Evolutionary conservation across 352 stramenopile genomes (phyloP).

Genomic region (Saprolegnia diclina): DNA sequence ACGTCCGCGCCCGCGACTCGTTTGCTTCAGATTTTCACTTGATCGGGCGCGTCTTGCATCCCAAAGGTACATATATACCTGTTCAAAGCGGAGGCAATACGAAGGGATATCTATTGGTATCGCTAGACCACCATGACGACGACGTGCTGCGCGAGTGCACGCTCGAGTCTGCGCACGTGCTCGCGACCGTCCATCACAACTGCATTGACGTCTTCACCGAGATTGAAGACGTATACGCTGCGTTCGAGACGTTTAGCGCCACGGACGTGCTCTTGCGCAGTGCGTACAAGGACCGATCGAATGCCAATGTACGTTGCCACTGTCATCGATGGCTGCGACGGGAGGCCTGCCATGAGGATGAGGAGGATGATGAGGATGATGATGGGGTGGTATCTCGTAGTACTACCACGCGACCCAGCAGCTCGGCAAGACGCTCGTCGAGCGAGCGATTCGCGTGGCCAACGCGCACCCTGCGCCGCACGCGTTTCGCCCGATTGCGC

Average conservation of each 20-base stretch:
- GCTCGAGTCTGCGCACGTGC: slow-evolving; percentile 45
- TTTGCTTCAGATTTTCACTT: slow-evolving; percentile 81
- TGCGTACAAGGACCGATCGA: slow-evolving; percentile 45
- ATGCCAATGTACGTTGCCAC: slow-evolving; percentile 41
- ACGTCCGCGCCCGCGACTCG: slow-evolving; percentile 39
- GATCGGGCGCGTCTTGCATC: slow-evolving; percentile 70
- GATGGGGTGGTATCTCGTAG: slow-evolving; percentile 29
- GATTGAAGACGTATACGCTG: slow-evolving; percentile 58
- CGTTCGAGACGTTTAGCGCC: slow-evolving; percentile 65
- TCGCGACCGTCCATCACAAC: slow-evolving; percentile 72
- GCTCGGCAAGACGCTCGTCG: slow-evolving; percentile 47
- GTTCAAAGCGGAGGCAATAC: slow-evolving; percentile 27
- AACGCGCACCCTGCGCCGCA: slow-evolving; percentile 59
- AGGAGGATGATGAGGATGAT: neutral
- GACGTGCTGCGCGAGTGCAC: slow-evolving; percentile 49
- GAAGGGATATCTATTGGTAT: neutral
- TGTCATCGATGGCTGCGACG: neutral
- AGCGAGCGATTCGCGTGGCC: slow-evolving; percentile 60
- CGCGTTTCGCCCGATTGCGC: slow-evolving; percentile 66
- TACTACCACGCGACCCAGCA: slow-evolving; percentile 50
- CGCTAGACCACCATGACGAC: slow-evolving; percentile 1
- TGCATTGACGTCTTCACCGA: slow-evolving; percentile 61
- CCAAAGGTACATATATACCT: slow-evolving; percentile 35
- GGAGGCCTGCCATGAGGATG: neutral
- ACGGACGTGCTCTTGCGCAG: slow-evolving; percentile 51